Percentiles rank a stretch among this genome's conserved stretches.
Evolutionary conservation across 495 filamentous ascomycete species (phyloP).

Genomic region (Patellaria atrata): DNA sequence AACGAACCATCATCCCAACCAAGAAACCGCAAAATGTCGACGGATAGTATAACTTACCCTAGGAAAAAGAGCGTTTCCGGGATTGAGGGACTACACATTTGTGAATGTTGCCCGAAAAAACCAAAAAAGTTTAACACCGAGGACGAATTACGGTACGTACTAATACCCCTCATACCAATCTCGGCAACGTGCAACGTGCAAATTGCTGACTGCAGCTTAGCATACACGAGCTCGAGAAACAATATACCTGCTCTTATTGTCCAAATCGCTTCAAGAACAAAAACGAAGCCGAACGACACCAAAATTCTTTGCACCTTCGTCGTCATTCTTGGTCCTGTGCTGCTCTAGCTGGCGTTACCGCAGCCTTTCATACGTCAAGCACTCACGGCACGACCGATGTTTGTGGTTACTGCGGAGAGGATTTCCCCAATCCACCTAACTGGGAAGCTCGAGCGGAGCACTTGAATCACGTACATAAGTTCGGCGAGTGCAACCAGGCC

Average conservation of each 20-base stretch:
- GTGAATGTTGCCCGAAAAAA: slow-evolving; percentile 97
- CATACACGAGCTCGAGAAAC: slow-evolving; percentile 84
- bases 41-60: slow-evolving; percentile 23
- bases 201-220: slow-evolving; percentile 28
- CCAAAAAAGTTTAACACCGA: slow-evolving; percentile 89
- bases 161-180: slow-evolving; percentile 7
- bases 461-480: slow-evolving; percentile 84
- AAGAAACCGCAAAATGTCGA: slow-evolving; percentile 31
- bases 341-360: slow-evolving; percentile 53
- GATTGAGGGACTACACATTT: slow-evolving; percentile 50
- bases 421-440: slow-evolving; percentile 67
- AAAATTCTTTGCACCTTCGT: slow-evolving; percentile 89
- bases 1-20: no score
- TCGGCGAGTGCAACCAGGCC: slow-evolving; percentile 91
- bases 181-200: not conserved
- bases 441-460: slow-evolving; percentile 80
- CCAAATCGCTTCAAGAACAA: slow-evolving; percentile 98
- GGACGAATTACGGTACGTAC: slow-evolving; percentile 70
- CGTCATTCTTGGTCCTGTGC: slow-evolving; percentile 98
- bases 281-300: slow-evolving; percentile 94
- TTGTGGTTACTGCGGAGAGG: slow-evolving; percentile 92
- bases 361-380: slow-evolving; percentile 73
- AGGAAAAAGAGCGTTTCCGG: slow-evolving; percentile 22
- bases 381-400: slow-evolving; percentile 50
- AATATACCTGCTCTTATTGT: slow-evolving; percentile 86